Conservation (phyloP, 2,329 filamentous ascomycete genomes). For the Elsinoe arachidis region DNA sequence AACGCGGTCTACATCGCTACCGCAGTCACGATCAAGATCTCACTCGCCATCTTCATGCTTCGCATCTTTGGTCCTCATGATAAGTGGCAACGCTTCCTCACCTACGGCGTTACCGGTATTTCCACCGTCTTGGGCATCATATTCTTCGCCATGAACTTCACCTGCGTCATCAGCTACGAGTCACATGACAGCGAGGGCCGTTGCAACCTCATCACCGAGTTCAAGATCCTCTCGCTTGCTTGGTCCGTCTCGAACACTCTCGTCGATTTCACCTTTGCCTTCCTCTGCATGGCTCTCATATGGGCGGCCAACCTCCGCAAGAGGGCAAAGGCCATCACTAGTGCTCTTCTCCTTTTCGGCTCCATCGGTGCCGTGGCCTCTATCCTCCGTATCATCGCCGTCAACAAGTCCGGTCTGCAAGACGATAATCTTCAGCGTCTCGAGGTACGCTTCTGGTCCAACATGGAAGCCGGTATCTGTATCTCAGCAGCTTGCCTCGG, state of each 20-base stretch:
- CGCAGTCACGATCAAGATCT: conserved; percentile 3
- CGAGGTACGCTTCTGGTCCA: conserved; percentile 11
- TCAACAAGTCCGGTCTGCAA: not conserved
- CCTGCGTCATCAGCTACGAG: conserved; percentile 12
- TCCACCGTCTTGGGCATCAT: not conserved
- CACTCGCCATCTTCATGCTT: conserved; percentile 11
- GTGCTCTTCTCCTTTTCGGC: not conserved
- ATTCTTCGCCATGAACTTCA: conserved; percentile 14
- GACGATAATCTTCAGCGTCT: conserved; percentile 12
- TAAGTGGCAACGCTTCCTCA: conserved; percentile 10
- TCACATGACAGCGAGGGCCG: not conserved
- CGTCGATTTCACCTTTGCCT: conserved; percentile 7
- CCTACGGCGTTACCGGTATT: not conserved
- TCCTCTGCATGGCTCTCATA: conserved; percentile 9
- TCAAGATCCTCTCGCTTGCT: not conserved
- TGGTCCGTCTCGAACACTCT: conserved; percentile 8
- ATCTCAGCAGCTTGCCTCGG: conserved; percentile 83
- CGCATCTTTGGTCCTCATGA: conserved; percentile 7
- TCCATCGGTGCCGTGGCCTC: conserved; percentile 1
- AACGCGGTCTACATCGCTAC: conserved; percentile 6
- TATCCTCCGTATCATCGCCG: conserved; percentile 10
- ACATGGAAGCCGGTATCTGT: conserved; percentile 72
- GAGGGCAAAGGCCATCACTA: conserved; percentile 6
- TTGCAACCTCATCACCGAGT: conserved; percentile 7
- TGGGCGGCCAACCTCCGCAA: conserved; percentile 7